Evolutionary conservation across 768 basidiomycete genomes (phyloP).

Genomic region (Boletus vinaceobasis): DNA sequence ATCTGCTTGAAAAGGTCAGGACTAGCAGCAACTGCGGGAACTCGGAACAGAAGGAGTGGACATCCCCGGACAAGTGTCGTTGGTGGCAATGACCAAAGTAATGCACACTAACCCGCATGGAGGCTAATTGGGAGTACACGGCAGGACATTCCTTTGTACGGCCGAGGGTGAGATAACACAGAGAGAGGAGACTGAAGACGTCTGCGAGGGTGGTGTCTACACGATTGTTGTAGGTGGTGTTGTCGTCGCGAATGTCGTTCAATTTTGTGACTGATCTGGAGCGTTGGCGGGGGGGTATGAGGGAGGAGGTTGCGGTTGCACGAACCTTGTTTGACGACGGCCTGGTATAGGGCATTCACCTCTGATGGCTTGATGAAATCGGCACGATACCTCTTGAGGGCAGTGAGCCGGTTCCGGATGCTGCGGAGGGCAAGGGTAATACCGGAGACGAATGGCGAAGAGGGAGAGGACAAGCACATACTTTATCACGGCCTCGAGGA

Average conservation of each 20-base stretch:
- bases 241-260: slow-evolving; percentile 85
- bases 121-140: slow-evolving; percentile 93
- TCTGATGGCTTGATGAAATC: slow-evolving; percentile 92
- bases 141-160: slow-evolving; percentile 94
- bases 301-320: slow-evolving; percentile 13
- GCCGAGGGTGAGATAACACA: slow-evolving; percentile 98
- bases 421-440: slow-evolving; percentile 41
- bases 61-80: background rate
- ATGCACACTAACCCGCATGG: slow-evolving; percentile 78
- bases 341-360: slow-evolving; percentile 89
- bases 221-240: slow-evolving; percentile 74
- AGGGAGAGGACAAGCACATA: slow-evolving; percentile 34
- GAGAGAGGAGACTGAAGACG: slow-evolving; percentile 90
- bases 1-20: slow-evolving; percentile 28
- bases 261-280: slow-evolving; percentile 71
- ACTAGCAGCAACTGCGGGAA: slow-evolving; percentile 14
- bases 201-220: slow-evolving; percentile 94
- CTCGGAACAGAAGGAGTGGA: slow-evolving; percentile 5
- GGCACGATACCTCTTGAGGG: slow-evolving; percentile 87
- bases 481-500: slow-evolving; percentile 95
- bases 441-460: background rate
- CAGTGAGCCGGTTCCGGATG: slow-evolving; percentile 93
- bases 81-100: background rate
- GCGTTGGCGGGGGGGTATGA: background rate
- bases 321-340: slow-evolving; percentile 88